Conservation (phyloP, 2,329 filamentous ascomycete genomes). For the Epicoccum sorghinum region DNA sequence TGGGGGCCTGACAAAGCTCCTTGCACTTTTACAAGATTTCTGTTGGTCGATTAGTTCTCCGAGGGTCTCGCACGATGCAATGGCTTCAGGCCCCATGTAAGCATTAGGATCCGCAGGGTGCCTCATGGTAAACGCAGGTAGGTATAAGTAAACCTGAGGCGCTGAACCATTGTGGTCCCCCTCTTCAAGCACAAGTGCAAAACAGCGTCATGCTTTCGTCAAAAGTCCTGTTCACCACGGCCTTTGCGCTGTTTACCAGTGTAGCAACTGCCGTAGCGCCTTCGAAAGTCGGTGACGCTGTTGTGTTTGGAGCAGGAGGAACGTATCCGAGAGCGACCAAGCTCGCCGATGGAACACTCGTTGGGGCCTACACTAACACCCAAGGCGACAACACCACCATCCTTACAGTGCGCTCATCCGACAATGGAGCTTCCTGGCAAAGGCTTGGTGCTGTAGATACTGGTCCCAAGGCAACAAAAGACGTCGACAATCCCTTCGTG, state of each 20-base stretch:
- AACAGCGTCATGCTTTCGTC: neutral
- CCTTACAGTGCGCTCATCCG: conserved; percentile 16
- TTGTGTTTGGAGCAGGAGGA: conserved; percentile 23
- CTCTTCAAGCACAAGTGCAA: neutral
- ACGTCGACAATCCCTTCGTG: conserved; percentile 41
- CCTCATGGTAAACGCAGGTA: neutral
- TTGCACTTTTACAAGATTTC: neutral
- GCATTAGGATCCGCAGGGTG: neutral
- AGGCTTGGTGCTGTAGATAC: conserved; percentile 11
- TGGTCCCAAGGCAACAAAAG: conserved; percentile 6
- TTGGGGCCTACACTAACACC: conserved; percentile 38
- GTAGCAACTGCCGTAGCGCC: conserved; percentile 4
- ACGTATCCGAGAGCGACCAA: conserved; percentile 43
- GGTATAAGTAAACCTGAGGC: neutral
- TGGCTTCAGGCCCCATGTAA: neutral
- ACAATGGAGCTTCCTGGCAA: conserved; percentile 44
- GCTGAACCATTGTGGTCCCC: neutral
- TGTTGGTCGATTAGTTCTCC: neutral
- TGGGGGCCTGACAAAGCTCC: neutral
- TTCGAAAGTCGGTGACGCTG: conserved; percentile 19
- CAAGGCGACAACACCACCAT: conserved; percentile 28
- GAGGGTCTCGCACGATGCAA: neutral
- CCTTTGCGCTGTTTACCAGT: conserved; percentile 3
- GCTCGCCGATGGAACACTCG: conserved; percentile 37
- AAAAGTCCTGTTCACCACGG: neutral